Percentiles rank a stretch among this genome's conserved stretches.
phyloP scores from a whole-genome alignment of 2,329 filamentous ascomycete species.

The Penicillium carneum region DNA sequence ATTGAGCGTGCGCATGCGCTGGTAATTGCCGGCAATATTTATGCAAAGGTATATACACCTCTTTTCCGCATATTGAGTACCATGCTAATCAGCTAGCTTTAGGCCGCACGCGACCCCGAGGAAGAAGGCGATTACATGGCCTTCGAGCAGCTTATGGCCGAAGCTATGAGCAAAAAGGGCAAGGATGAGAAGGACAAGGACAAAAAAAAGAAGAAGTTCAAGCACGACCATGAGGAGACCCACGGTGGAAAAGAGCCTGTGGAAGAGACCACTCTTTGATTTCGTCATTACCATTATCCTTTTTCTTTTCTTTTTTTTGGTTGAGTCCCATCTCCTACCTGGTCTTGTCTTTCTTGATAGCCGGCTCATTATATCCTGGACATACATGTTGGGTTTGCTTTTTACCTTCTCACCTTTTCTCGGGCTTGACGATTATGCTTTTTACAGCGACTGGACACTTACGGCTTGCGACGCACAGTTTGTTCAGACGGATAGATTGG shows the following conservation, averaged over 20 bases:
- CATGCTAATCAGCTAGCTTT: constrained; percentile 24
- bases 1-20: constrained; percentile 90
- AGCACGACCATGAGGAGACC: constrained; percentile 39
- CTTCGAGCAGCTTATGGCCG: constrained; percentile 96
- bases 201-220: constrained; percentile 65
- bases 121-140: constrained; percentile 99
- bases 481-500: constrained; percentile 33
- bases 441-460: constrained; percentile 15
- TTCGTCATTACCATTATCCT: constrained; percentile 1
- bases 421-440: constrained; percentile 3
- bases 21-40: constrained; percentile 86
- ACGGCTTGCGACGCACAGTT: constrained; percentile 5
- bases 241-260: constrained; percentile 24
- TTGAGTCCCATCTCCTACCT: constrained; percentile 1
- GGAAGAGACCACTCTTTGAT: constrained; percentile 26
- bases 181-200: constrained; percentile 78
- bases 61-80: background rate
- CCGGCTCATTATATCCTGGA: constrained; percentile 24
- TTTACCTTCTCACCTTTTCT: constrained; percentile 1
- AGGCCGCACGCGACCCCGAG: constrained; percentile 89
- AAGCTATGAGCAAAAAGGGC: constrained; percentile 94
- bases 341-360: constrained; percentile 5
- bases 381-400: constrained; percentile 25
- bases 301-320: background rate
- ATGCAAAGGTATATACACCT: constrained; percentile 72